Conservation (phyloP, 345 rosid species). For the Excoecaria agallocha region DNA sequence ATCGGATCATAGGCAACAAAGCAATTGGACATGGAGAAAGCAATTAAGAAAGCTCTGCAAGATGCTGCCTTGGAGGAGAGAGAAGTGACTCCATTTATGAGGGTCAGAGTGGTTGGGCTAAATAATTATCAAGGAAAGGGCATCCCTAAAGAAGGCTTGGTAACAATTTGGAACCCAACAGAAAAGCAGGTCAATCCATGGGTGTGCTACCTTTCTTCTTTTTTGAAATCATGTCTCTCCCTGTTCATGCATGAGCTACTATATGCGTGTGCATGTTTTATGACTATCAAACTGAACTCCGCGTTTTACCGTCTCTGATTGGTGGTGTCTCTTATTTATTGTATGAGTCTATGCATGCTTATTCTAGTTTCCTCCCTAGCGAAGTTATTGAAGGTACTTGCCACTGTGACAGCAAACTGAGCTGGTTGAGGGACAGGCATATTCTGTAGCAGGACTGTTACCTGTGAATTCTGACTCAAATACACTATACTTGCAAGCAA, state of each 20-base stretch:
- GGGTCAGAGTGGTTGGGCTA: slow-evolving; percentile 81
- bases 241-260: not conserved
- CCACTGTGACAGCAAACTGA: slow-evolving; percentile 54
- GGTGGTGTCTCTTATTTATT: not conserved
- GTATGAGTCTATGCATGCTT: slow-evolving; percentile 5
- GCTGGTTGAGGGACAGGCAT: slow-evolving; percentile 83
- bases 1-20: slow-evolving; percentile 52
- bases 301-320: not conserved
- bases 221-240: slow-evolving; percentile 12
- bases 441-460: slow-evolving; percentile 56
- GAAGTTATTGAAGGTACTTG: slow-evolving; percentile 2
- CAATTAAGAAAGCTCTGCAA: slow-evolving; percentile 63
- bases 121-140: slow-evolving; percentile 34
- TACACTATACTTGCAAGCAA: slow-evolving; percentile 76
- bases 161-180: slow-evolving; percentile 93
- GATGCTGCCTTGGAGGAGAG: slow-evolving; percentile 69
- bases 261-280: not conserved
- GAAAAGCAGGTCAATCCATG: slow-evolving; percentile 64
- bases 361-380: slow-evolving; percentile 7
- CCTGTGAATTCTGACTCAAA: slow-evolving; percentile 59
- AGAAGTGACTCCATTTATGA: slow-evolving; percentile 83
- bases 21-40: slow-evolving; percentile 60
- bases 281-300: not conserved
- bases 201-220: slow-evolving; percentile 1
- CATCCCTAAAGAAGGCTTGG: slow-evolving; percentile 58